These are phyloP conservation scores for Colletotrichum sp. DNA, from an alignment of 2,329 filamentous ascomycete species.

Conservation along the genomic window DNA sequence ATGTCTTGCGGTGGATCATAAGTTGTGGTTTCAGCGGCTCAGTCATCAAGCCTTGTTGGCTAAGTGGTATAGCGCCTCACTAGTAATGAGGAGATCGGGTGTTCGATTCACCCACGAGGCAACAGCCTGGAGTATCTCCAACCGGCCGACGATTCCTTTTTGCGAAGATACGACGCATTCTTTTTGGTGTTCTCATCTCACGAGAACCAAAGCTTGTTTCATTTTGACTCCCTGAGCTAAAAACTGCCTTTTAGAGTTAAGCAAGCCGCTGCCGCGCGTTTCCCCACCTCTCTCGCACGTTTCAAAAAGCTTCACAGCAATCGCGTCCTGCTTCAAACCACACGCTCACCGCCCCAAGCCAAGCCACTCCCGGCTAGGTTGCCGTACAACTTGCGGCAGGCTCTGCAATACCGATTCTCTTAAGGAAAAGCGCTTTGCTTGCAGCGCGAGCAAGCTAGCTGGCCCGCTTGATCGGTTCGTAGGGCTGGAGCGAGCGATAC, in stretches of 20 bases:
- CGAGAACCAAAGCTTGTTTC: neutral
- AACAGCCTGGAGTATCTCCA: neutral
- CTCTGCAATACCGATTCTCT: neutral
- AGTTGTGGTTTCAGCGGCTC: neutral
- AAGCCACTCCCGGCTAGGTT: neutral
- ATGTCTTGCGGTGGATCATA: neutral
- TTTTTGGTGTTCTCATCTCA: neutral
- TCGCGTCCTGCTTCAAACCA: neutral
- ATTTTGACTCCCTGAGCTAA: neutral
- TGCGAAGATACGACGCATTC: neutral
- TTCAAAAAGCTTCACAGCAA: neutral
- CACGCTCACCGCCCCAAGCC: neutral
- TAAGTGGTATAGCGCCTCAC: slow-evolving; percentile 25
- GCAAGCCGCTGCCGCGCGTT: neutral
- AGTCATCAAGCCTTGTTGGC: slow-evolving; percentile 19
- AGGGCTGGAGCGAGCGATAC: neutral
- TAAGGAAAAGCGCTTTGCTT: neutral
- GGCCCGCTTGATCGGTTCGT: neutral
- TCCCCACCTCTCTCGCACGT: neutral
- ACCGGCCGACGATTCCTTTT: neutral
- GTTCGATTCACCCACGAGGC: slow-evolving; percentile 25
- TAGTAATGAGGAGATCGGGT: slow-evolving; percentile 25
- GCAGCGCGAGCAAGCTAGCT: neutral
- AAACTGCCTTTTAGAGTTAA: neutral
- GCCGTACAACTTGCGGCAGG: neutral